Evolutionary conservation across 2,329 filamentous ascomycete genomes (phyloP).

Genomic region (Emericellopsis cladophorae): DNA sequence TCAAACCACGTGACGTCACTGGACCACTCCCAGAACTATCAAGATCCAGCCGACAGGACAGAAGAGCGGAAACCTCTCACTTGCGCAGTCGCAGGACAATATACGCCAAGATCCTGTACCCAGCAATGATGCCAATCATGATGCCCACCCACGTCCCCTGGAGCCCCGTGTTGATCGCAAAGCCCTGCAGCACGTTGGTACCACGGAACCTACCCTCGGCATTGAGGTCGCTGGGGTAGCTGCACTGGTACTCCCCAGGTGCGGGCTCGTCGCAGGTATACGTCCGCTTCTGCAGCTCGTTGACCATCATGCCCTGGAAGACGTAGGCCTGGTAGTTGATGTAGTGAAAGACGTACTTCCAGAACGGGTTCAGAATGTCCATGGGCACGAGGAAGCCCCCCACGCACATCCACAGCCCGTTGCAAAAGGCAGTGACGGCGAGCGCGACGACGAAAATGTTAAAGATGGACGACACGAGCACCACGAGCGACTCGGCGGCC

Average conservation of each 20-base stretch:
- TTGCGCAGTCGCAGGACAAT: constrained; percentile 2
- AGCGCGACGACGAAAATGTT: constrained; percentile 72
- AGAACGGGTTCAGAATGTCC: constrained; percentile 66
- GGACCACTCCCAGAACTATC: too few relatives aligned
- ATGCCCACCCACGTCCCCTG: constrained; percentile 70
- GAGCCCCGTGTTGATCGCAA: constrained; percentile 56
- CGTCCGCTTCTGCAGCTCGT: constrained; percentile 57
- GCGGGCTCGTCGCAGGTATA: constrained; percentile 41
- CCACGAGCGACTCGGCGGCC: constrained; percentile 71
- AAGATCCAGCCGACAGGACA: too few relatives aligned
- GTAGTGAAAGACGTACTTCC: constrained; percentile 78
- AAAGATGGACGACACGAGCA: constrained; percentile 59
- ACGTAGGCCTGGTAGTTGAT: constrained; percentile 82
- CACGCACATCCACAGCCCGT: constrained; percentile 83
- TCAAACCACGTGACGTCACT: too few relatives aligned
- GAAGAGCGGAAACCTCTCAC: background rate
- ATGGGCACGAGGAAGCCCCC: constrained; percentile 70
- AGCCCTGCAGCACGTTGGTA: constrained; percentile 53
- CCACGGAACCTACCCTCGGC: constrained; percentile 58
- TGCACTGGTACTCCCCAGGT: constrained; percentile 46
- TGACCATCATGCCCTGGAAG: constrained; percentile 89
- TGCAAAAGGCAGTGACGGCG: constrained; percentile 71
- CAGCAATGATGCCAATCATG: constrained; percentile 59
- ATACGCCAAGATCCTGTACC: constrained; percentile 42
- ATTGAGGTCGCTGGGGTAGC: constrained; percentile 53